Base-by-base conservation (phyloP, 2,329 filamentous ascomycete genomes). In the Aschersonia sp. region DNA sequence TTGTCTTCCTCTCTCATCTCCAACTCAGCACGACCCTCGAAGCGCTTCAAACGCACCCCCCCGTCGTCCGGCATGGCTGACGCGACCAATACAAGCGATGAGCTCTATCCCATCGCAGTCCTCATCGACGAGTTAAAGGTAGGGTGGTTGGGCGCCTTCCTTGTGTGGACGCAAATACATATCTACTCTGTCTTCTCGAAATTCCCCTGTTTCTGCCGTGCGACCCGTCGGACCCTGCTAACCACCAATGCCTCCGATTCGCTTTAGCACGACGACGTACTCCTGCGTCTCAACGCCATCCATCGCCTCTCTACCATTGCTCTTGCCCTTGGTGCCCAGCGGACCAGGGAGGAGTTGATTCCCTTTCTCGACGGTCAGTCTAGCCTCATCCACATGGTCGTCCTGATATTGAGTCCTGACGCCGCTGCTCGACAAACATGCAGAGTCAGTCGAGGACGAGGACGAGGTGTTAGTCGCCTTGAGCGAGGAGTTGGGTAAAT, bases 91-190 rank as follows among this genome's bases (percentile, higher is more conserved):
- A 81, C 90, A 74, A 94, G 84, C 68, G 92, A 98, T 72, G 94
- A 97, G 82, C 88, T 98, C 63, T 98, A 97, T 70, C 92, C 92
- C 67, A 98, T 98, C 75, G 92, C 94, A 64, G 92, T 98, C 58
- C 83, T 98, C 70, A 98, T 98, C 70, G 92, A 98, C 69, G 92
- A 98, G 79, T 78, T 98, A 63, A 98, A 96, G 87, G 89, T 95
- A 79, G 60, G 68, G 61, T 56, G 35, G 35, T 37, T 37, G 54
- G 52, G 33, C 33, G 9, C 7, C 33, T 31, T 33, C 44, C 30
- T 33, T 37, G 39, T 22, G 22, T 22, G 22, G 22, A 22, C 22
- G 22, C 22, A 22, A 22, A 22, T 22, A 22, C 3, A 22, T 22
- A 22, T 22, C 22, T 22, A 3, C 40, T 42, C 40, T 42, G 8